Evolutionary conservation across 345 rosid genomes (phyloP).

Genomic region (Acer yangbiense): DNA sequence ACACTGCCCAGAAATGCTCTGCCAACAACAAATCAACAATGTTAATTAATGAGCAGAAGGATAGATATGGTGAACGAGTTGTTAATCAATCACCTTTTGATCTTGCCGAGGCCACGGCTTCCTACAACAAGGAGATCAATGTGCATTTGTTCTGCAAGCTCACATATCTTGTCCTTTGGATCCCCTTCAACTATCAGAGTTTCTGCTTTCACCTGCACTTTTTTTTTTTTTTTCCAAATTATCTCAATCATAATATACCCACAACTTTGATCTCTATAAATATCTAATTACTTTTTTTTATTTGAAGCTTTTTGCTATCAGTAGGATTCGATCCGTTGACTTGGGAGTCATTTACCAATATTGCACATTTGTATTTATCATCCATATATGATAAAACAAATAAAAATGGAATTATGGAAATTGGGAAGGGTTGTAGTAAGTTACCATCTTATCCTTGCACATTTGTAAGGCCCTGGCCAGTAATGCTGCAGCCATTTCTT

Average conservation of each 20-base stretch:
- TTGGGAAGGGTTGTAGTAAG: neutral
- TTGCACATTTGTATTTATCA: too few relatives aligned
- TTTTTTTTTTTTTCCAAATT: neutral
- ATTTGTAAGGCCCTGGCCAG: constrained; percentile 58
- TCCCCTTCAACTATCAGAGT: constrained; percentile 63
- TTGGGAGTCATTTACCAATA: too few relatives aligned
- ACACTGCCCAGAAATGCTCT: constrained; percentile 80
- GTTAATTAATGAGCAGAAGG: neutral
- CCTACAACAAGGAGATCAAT: constrained; percentile 72
- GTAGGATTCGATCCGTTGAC: too few relatives aligned
- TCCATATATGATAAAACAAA: too few relatives aligned
- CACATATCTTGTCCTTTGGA: constrained; percentile 78
- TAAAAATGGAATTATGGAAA: neutral
- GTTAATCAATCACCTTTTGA: constrained; percentile 61
- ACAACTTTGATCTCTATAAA: too few relatives aligned
- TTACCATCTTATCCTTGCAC: constrained; percentile 63
- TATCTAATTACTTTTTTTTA: too few relatives aligned
- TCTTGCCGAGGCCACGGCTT: constrained; percentile 76
- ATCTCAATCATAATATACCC: neutral
- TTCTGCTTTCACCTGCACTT: constrained; percentile 64
- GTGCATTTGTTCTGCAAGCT: constrained; percentile 61
- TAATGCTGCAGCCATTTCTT: constrained; percentile 50
- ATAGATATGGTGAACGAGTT: neutral
- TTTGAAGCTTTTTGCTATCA: too few relatives aligned
- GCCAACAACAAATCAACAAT: constrained; percentile 15